Evolutionary conservation across 2,329 filamentous ascomycete species (phyloP).

Genomic region (Cladophialophora psammophila): DNA sequence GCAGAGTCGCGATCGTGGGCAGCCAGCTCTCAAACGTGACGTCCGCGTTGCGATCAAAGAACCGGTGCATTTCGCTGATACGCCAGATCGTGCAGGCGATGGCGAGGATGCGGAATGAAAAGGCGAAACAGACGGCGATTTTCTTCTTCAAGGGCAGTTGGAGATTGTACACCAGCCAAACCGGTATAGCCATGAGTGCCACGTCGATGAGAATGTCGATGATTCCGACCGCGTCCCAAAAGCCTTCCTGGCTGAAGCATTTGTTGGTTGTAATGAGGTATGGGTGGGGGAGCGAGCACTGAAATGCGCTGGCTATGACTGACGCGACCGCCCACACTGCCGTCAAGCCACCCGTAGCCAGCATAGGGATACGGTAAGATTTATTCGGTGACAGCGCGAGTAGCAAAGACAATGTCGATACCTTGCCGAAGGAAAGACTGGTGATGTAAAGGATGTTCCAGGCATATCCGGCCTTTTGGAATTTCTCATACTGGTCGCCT

Average conservation of each 20-base stretch:
- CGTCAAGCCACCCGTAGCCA: conserved; percentile 28
- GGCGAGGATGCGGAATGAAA: conserved; percentile 26
- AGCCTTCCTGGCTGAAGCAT: conserved; percentile 36
- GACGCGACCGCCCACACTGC: conserved; percentile 34
- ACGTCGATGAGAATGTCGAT: conserved; percentile 39
- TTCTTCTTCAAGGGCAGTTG: conserved; percentile 37
- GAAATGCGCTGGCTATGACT: conserved; percentile 37
- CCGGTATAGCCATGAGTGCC: conserved; percentile 36
- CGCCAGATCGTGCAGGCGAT: conserved; percentile 29
- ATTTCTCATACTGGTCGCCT: conserved; percentile 15
- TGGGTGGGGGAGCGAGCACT: conserved; percentile 36
- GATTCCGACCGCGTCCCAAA: conserved; percentile 35
- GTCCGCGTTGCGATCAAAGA: conserved; percentile 26
- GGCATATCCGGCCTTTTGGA: conserved; percentile 38
- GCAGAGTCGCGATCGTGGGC: conserved; percentile 25
- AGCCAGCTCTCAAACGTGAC: conserved; percentile 32
- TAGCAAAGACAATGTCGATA: conserved; percentile 27
- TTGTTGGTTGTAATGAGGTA: conserved; percentile 30
- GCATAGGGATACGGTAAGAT: conserved; percentile 28
- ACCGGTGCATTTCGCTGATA: conserved; percentile 15
- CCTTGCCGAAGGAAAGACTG: conserved; percentile 25
- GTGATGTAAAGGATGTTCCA: conserved; percentile 38
- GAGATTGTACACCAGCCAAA: conserved; percentile 38
- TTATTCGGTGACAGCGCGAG: conserved; percentile 26
- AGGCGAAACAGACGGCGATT: conserved; percentile 34